A percentile compares a stretch with the other conserved stretches of the same genome.
These are phyloP conservation scores for Geranium brycei DNA, from an alignment of 345 rosid species.

Conservation along the genomic window DNA sequence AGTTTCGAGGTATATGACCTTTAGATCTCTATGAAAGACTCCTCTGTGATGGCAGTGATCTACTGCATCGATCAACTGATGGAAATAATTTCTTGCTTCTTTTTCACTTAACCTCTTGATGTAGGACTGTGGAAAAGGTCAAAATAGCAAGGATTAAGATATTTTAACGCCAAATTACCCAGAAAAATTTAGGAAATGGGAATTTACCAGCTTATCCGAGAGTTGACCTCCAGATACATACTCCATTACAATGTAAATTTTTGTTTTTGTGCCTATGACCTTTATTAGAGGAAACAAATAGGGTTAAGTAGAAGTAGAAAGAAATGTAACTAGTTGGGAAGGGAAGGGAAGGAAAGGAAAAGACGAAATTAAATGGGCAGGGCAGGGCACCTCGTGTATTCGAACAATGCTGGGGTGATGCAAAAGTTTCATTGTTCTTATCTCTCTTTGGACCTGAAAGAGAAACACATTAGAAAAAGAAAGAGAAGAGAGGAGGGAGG, in stretches of 20 bases:
- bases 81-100: conserved; percentile 67
- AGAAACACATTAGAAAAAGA: neutral
- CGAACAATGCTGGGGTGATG: conserved; percentile 66
- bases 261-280: conserved; percentile 81
- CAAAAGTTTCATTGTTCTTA: conserved; percentile 75
- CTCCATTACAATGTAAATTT: conserved; percentile 79
- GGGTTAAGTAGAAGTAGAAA: neutral
- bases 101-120: conserved; percentile 41
- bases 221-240: conserved; percentile 72
- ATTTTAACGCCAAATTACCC: too few relatives aligned
- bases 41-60: conserved; percentile 83
- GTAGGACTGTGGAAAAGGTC: conserved; percentile 26
- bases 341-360: too few relatives aligned
- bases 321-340: too few relatives aligned
- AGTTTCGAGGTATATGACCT: conserved; percentile 21
- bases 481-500: neutral
- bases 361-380: too few relatives aligned
- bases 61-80: conserved; percentile 77
- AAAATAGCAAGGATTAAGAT: too few relatives aligned
- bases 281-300: conserved; percentile 13
- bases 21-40: conserved; percentile 81
- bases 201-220: conserved; percentile 59
- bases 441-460: conserved; percentile 64
- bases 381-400: conserved; percentile 53
- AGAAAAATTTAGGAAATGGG: too few relatives aligned